Evolutionary conservation across 2,329 filamentous ascomycete genomes (phyloP).

Genomic region (Escovopsis sp.): DNA sequence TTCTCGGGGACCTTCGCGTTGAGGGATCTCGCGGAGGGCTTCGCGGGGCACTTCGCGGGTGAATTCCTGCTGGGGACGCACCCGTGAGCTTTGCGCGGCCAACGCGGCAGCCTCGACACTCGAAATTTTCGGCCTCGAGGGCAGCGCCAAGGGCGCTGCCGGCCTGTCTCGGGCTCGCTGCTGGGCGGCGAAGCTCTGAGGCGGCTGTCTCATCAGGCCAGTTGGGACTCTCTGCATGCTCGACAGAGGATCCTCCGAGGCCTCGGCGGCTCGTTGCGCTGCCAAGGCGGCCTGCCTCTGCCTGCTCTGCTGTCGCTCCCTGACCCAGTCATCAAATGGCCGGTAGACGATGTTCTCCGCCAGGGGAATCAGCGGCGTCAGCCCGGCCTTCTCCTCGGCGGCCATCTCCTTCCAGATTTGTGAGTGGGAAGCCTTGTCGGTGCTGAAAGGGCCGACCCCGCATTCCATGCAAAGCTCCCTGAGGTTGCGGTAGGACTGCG

Average conservation of each 20-base stretch:
- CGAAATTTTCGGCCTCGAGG: constrained; percentile 12
- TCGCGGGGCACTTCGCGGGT: not conserved
- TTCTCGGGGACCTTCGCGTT: too few species aligned
- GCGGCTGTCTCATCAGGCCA: constrained; percentile 35
- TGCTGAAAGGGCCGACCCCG: constrained; percentile 40
- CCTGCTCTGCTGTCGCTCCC: constrained; percentile 32
- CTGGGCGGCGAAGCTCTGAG: constrained; percentile 52
- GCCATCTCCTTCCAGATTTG: constrained; percentile 52
- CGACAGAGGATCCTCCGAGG: constrained; percentile 19
- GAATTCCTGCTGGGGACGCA: constrained; percentile 13
- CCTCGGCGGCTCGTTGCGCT: constrained; percentile 12
- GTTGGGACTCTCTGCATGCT: constrained; percentile 21
- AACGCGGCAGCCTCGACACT: constrained; percentile 10
- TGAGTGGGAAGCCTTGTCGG: constrained; percentile 31
- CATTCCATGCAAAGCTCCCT: constrained; percentile 42
- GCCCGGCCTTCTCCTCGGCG: constrained; percentile 49
- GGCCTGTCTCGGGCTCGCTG: constrained; percentile 43
- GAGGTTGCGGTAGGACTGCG: constrained; percentile 34
- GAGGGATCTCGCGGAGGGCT: not conserved
- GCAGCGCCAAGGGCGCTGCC: constrained; percentile 8
- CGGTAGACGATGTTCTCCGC: constrained; percentile 47
- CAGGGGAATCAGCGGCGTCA: constrained; percentile 48
- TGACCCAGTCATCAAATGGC: constrained; percentile 45
- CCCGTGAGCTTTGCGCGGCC: constrained; percentile 16
- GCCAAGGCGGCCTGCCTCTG: constrained; percentile 15